These are phyloP conservation scores for Dictyostelium capitatum DNA, from an alignment of 78 protist genomes.

Conservation along the genomic window DNA sequence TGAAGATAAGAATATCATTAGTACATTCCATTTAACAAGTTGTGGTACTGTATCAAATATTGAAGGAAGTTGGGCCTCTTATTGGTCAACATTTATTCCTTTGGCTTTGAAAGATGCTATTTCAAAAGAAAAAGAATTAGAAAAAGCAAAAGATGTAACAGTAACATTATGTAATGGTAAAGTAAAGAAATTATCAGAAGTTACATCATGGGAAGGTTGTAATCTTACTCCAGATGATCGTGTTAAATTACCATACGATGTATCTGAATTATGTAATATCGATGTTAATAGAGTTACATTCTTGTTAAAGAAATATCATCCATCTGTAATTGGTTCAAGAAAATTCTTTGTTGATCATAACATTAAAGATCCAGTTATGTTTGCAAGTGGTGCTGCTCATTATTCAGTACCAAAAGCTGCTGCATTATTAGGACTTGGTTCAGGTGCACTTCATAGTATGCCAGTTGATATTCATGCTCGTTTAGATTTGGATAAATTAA, in stretches of 20 bases:
- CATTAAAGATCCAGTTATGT: constrained; percentile 28
- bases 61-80: constrained; percentile 35
- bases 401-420: constrained; percentile 68
- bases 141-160: background rate
- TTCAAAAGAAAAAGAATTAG: background rate
- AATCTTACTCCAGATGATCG: background rate
- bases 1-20: background rate
- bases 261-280: constrained; percentile 1
- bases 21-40: constrained; percentile 34
- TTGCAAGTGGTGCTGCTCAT: constrained; percentile 32
- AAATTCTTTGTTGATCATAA: constrained; percentile 9
- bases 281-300: constrained; percentile 26
- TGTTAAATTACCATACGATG: constrained; percentile 36
- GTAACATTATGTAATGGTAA: constrained; percentile 25
- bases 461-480: constrained; percentile 52
- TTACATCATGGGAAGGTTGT: constrained; percentile 48
- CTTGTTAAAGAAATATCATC: constrained; percentile 48
- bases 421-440: constrained; percentile 43
- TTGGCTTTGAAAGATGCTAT: constrained; percentile 36
- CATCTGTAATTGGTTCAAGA: constrained; percentile 17
- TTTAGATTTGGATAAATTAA: background rate
- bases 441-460: constrained; percentile 2
- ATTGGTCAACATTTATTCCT: constrained; percentile 55
- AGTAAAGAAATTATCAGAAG: background rate
- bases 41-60: constrained; percentile 58